phyloP scores from a whole-genome alignment of 2,329 filamentous ascomycete genomes.

The Sclerotinia nivalis region DNA sequence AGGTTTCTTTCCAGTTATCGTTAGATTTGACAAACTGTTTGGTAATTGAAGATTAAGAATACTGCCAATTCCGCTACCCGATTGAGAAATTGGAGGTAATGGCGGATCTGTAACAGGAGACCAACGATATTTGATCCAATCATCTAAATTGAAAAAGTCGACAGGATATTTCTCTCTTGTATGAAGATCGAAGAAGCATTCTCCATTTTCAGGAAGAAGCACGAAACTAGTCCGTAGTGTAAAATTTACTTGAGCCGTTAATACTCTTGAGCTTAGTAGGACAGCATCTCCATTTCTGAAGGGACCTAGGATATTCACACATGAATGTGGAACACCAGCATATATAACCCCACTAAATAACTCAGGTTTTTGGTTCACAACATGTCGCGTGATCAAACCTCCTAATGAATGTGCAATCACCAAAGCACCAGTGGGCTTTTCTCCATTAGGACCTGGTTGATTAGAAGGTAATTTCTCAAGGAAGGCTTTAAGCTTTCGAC shows the following conservation, averaged over 20 bases:
- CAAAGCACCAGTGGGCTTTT: slow-evolving; percentile 65
- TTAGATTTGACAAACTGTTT: slow-evolving; percentile 39
- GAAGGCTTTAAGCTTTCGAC: slow-evolving; percentile 69
- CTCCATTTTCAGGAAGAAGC: slow-evolving; percentile 81
- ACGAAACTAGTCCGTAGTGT: slow-evolving; percentile 83
- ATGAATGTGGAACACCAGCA: slow-evolving; percentile 80
- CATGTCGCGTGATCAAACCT: slow-evolving; percentile 83
- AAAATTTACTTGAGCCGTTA: slow-evolving; percentile 93
- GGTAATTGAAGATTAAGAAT: slow-evolving; percentile 39
- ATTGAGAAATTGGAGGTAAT: slow-evolving; percentile 54
- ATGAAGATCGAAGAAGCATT: slow-evolving; percentile 76
- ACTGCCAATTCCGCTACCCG: slow-evolving; percentile 42
- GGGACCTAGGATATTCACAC: slow-evolving; percentile 88
- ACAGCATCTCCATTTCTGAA: slow-evolving; percentile 91
- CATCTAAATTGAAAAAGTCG: slow-evolving; percentile 78
- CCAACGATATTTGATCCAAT: slow-evolving; percentile 76
- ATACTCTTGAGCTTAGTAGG: slow-evolving; percentile 80
- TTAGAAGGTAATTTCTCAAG: slow-evolving; percentile 77
- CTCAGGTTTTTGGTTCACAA: slow-evolving; percentile 80
- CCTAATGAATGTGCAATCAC: slow-evolving; percentile 87
- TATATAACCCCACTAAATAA: slow-evolving; percentile 85
- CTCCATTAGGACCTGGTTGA: slow-evolving; percentile 46
- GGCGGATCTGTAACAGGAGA: slow-evolving; percentile 74
- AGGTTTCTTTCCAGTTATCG: slow-evolving; percentile 36
- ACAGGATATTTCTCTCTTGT: slow-evolving; percentile 79